Conservation (phyloP, 1,284 basidiomycete species). For the Ganoderma multipileum region DNA sequence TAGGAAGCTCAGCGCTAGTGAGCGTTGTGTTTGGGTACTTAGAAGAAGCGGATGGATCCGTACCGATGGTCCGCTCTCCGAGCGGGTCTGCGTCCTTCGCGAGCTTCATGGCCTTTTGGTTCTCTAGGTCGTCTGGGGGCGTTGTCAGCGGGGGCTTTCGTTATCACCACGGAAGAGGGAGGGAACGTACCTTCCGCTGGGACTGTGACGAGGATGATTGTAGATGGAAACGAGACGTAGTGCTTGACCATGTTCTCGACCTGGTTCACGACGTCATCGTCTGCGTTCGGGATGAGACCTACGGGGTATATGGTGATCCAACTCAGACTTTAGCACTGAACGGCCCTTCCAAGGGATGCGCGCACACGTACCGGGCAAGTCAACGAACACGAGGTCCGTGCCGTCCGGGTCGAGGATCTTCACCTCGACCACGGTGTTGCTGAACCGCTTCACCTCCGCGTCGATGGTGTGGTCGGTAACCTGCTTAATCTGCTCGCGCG, state of each 20-base stretch:
- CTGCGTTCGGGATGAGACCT: constrained; percentile 62
- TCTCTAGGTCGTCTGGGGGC: constrained; percentile 63
- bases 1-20: constrained; percentile 32
- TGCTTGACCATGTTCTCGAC: constrained; percentile 50
- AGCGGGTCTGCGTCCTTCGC: constrained; percentile 56
- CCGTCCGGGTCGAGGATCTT: constrained; percentile 45
- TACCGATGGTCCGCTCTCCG: constrained; percentile 65
- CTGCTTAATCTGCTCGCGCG: constrained; percentile 27
- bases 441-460: constrained; percentile 32
- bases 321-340: constrained; percentile 33
- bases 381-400: constrained; percentile 59
- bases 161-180: neutral
- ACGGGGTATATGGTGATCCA: constrained; percentile 41
- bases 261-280: constrained; percentile 46
- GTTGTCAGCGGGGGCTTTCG: neutral
- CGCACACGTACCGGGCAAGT: constrained; percentile 51
- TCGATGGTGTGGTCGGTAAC: constrained; percentile 15
- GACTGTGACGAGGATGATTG: constrained; percentile 63
- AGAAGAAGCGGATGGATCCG: neutral
- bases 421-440: constrained; percentile 37
- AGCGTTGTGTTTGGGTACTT: neutral
- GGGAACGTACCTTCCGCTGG: constrained; percentile 57
- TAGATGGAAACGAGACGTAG: constrained; percentile 50
- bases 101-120: constrained; percentile 58
- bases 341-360: neutral